Base-by-base conservation (phyloP, 345 rosid species). In the Citrus australasica region DNA sequence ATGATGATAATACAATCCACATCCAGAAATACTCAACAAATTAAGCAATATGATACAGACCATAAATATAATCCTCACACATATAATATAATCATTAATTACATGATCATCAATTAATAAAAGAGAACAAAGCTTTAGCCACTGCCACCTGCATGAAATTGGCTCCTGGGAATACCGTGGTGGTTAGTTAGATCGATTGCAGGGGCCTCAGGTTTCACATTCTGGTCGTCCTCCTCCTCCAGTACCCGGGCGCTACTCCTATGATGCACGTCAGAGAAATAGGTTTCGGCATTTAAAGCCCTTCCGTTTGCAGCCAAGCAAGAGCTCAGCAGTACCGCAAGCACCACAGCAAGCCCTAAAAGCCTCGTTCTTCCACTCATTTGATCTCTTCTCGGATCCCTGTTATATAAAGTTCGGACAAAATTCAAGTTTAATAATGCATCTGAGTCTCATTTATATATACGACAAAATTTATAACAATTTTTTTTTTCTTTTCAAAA, bases 161-260 rank as follows among this genome's bases (percentile, higher is more conserved):
- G 63, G 64, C 35, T 64, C 76, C 84, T 56, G 1, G 88, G 84
- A 40, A 83, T 76, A 72, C 74, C 40, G 64, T 83, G 84, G 69
- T 83, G 86, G 30, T 81, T 66, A 51, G 61, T 69, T 24, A 79
- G 61, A 28, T 56, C 62, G 69, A 24, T 71, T 33, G 24, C 24
- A 3, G 77, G 72, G 40, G 74, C 19, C 37, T 0, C 81, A 33
- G 13, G 37, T 14, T 17, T 35, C 9, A 9, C 22, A 58, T 65
- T 35, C n/a, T 24, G 60, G 13, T n/a, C 24, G 22, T 38, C 53
- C 48, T 51, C 53, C 46, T 24, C 63, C 6, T 14, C 64, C 46
- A 83, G 27, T 24, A 7, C n/a, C 2, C 78, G 56, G 25, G 0
- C 4, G n/a, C 51, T 13, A 46, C 19, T 11, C 59, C 16, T 35